Evolutionary conservation across 2,329 filamentous ascomycete genomes (phyloP).

Genomic region (Epichloe amarillans): DNA sequence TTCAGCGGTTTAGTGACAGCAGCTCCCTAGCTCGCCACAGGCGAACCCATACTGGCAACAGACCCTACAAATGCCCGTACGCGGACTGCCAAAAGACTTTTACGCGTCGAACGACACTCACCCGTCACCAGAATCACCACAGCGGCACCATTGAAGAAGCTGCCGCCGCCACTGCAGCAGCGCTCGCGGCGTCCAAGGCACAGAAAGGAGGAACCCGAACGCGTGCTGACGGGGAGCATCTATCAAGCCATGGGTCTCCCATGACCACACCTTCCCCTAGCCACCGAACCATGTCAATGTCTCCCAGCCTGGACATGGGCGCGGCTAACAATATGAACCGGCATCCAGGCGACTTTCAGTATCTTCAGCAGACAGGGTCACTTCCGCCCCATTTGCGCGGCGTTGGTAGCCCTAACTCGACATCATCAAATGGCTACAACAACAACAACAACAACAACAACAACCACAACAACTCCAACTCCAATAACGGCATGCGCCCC

Average conservation of each 20-base stretch:
- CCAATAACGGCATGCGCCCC: constrained; percentile 40
- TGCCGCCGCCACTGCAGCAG: constrained; percentile 75
- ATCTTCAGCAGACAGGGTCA: constrained; percentile 59
- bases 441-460: constrained; percentile 23
- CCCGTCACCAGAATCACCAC: constrained; percentile 90
- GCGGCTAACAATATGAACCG: constrained; percentile 55
- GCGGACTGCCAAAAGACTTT: constrained; percentile 98
- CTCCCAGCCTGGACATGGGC: constrained; percentile 62
- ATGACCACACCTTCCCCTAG: constrained; percentile 75
- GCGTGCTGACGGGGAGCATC: constrained; percentile 57
- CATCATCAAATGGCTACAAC: constrained; percentile 41
- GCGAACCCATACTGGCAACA: constrained; percentile 86
- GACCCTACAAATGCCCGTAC: constrained; percentile 95
- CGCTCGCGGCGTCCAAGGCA: constrained; percentile 46
- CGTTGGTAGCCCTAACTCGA: constrained; percentile 56
- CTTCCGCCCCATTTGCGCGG: constrained; percentile 76
- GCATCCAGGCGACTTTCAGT: constrained; percentile 50
- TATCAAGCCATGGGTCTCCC: constrained; percentile 60
- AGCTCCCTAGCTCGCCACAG: constrained; percentile 90
- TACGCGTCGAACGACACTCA: constrained; percentile 86
- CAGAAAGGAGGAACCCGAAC: constrained; percentile 29
- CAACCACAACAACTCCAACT: constrained; percentile 28
- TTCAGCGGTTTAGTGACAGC: constrained; percentile 86
- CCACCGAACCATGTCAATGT: constrained; percentile 68
- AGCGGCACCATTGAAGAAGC: constrained; percentile 92